phyloP scores from a whole-genome alignment of 306 rosid genomes.

The Gastrolobium bilobum region DNA sequence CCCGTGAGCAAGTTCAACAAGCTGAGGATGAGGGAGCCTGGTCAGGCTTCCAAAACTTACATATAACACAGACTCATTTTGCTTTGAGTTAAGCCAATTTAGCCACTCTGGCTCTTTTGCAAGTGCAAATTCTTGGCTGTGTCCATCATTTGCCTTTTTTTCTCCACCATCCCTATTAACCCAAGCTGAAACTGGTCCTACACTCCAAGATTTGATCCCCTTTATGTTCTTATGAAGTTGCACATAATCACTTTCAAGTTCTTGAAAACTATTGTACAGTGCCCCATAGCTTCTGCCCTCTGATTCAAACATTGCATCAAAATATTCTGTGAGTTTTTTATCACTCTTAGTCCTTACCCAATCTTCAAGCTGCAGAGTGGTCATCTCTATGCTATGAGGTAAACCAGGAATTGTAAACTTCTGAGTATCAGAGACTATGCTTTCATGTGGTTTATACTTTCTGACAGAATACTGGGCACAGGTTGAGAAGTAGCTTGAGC shows the following conservation, averaged over 20 bases:
- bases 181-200: too few species aligned
- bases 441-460: constrained; percentile 42
- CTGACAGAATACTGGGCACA: not conserved
- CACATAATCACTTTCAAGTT: too few species aligned
- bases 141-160: too few species aligned
- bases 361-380: not conserved
- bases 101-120: constrained; percentile 13
- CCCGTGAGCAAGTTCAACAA: constrained; percentile 45
- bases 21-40: constrained; percentile 32
- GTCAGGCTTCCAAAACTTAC: constrained; percentile 51
- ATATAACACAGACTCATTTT: constrained; percentile 37
- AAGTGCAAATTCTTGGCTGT: not conserved
- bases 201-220: too few species aligned
- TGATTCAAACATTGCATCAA: too few species aligned
- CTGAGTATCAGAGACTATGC: constrained; percentile 29
- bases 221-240: too few species aligned
- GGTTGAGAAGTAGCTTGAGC: constrained; percentile 44
- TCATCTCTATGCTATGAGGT: constrained; percentile 43
- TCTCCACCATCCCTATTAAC: too few species aligned
- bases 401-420: constrained; percentile 41
- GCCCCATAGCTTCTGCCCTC: too few species aligned
- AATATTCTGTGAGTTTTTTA: too few species aligned
- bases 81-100: constrained; percentile 46
- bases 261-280: too few species aligned
- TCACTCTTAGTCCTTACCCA: too few species aligned